phyloP scores from a whole-genome alignment of 768 basidiomycete species.

The Lyophyllum decastes region DNA sequence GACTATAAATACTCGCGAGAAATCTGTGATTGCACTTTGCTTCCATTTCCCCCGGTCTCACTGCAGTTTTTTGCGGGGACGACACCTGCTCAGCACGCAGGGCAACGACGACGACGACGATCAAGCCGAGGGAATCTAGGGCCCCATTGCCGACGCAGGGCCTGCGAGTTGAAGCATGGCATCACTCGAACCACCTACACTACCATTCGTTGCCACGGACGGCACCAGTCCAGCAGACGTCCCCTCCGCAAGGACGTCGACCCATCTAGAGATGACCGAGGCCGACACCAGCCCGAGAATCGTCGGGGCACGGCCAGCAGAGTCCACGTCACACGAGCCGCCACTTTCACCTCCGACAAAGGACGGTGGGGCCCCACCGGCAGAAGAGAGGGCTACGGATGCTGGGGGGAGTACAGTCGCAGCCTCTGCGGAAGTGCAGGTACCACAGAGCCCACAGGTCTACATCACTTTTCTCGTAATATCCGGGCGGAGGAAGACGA shows the following conservation, averaged over 20 bases:
- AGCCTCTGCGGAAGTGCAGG: slow-evolving; percentile 6
- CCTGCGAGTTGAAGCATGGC: slow-evolving; percentile 9
- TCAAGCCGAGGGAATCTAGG: neutral
- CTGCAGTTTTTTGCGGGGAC: neutral
- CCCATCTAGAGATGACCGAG: slow-evolving; percentile 15
- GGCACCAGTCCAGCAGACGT: neutral
- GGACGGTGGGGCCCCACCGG: neutral
- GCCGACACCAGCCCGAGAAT: neutral
- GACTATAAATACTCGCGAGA: slow-evolving; percentile 17
- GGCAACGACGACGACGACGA: neutral
- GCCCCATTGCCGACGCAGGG: neutral
- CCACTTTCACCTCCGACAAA: neutral
- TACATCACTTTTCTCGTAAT: slow-evolving; percentile 73
- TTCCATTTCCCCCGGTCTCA: slow-evolving; percentile 3
- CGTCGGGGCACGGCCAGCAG: neutral
- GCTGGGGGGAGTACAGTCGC: neutral
- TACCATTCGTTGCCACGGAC: slow-evolving; percentile 11
- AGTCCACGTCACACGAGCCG: slow-evolving; percentile 13
- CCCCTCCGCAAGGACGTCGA: slow-evolving; percentile 20
- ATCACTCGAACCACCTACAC: slow-evolving; percentile 18
- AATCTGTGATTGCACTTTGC: slow-evolving; percentile 9
- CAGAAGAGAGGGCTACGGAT: slow-evolving; percentile 5
- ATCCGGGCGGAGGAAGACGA: slow-evolving; percentile 65
- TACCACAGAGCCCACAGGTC: slow-evolving; percentile 66
- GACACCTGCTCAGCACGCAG: neutral